Conservation (phyloP, 2,329 filamentous ascomycete species). For the Clonostachys rhizophaga region DNA sequence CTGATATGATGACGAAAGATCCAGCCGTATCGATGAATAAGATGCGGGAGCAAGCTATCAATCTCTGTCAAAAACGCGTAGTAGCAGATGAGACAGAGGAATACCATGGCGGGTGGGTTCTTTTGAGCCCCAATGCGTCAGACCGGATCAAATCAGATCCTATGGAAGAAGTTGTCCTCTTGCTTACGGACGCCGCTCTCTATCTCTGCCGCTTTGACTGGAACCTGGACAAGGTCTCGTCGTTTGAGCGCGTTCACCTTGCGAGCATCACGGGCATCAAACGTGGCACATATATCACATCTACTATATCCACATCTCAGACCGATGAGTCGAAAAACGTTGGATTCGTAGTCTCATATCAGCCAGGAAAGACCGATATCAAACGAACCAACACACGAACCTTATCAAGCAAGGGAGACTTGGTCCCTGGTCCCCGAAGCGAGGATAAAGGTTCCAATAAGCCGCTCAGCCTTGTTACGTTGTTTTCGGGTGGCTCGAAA, state of each 20-base stretch:
- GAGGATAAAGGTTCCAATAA: constrained; percentile 12
- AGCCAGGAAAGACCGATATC: constrained; percentile 65
- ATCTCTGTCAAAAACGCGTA: constrained; percentile 81
- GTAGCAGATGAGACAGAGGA: constrained; percentile 81
- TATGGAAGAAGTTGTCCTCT: constrained; percentile 82
- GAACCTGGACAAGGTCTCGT: constrained; percentile 89
- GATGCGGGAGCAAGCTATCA: constrained; percentile 84
- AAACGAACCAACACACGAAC: constrained; percentile 82
- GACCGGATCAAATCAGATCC: constrained; percentile 67
- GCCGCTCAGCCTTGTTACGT: constrained; percentile 29
- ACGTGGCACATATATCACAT: constrained; percentile 86
- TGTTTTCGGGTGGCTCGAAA: constrained; percentile 29
- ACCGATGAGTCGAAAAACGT: constrained; percentile 76
- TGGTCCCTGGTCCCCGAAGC: constrained; percentile 13
- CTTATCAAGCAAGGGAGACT: constrained; percentile 48
- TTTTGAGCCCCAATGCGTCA: constrained; percentile 69
- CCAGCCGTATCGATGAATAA: constrained; percentile 82
- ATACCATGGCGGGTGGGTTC: constrained; percentile 83
- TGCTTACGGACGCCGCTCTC: constrained; percentile 79
- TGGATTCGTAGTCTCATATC: constrained; percentile 77
- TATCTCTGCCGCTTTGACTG: constrained; percentile 93
- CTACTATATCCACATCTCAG: constrained; percentile 73
- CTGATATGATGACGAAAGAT: constrained; percentile 88
- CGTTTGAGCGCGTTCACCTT: constrained; percentile 82
- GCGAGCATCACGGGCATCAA: constrained; percentile 68